phyloP scores from a whole-genome alignment of 352 stramenopile species.

The Hyaloperonospora arabidopsidis region DNA sequence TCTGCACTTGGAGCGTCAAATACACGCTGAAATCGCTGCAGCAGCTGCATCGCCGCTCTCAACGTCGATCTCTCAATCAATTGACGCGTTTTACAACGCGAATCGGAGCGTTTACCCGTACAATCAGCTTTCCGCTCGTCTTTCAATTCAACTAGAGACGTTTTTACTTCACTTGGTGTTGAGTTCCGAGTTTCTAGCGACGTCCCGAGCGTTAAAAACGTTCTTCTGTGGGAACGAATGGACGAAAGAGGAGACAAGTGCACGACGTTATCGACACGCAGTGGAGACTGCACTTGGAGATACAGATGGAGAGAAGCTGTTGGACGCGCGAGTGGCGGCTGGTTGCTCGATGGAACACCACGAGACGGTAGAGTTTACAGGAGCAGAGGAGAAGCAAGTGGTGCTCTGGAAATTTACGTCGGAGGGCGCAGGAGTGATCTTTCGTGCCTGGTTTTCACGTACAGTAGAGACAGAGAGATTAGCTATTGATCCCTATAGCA shows the following conservation, averaged over 20 bases:
- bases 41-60: neutral
- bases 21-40: constrained; percentile 6
- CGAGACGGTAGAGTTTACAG: constrained; percentile 7
- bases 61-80: constrained; percentile 4
- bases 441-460: constrained; percentile 23
- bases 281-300: constrained; percentile 13
- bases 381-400: constrained; percentile 10
- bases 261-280: constrained; percentile 19
- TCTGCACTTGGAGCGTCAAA: constrained; percentile 17
- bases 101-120: constrained; percentile 16
- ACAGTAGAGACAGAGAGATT: neutral
- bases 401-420: constrained; percentile 41
- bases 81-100: constrained; percentile 14
- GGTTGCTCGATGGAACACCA: constrained; percentile 26
- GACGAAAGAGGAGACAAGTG: constrained; percentile 9
- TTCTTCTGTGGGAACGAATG: constrained; percentile 25
- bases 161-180: constrained; percentile 17
- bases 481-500: constrained; percentile 25
- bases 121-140: constrained; percentile 11
- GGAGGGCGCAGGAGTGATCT: constrained; percentile 23
- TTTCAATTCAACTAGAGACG: constrained; percentile 22
- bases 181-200: constrained; percentile 16
- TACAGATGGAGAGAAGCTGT: neutral
- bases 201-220: constrained; percentile 20
- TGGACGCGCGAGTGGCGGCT: constrained; percentile 20